Conservation (phyloP, 768 basidiomycete genomes). For the button mushroom (Agaricus bisporus) region DNA sequence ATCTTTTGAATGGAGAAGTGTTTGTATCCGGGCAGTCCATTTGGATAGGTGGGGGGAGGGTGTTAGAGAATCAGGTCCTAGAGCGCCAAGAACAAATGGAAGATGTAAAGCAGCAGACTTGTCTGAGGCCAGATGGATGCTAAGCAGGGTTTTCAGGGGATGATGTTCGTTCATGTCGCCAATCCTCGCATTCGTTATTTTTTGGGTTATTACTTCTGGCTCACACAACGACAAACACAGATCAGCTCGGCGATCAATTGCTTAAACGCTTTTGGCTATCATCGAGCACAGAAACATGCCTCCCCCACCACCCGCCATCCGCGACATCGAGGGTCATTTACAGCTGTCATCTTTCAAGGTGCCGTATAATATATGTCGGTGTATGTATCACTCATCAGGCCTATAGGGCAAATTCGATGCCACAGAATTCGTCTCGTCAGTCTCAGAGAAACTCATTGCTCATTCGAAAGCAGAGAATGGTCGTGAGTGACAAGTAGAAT, state of each 20-base stretch:
- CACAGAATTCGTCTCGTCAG: conserved; percentile 79
- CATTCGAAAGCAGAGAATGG: conserved; percentile 81
- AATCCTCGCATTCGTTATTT: background rate
- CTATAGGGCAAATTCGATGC: conserved; percentile 83
- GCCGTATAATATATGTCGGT: background rate
- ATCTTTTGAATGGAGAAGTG: conserved; percentile 73
- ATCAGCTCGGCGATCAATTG: conserved; percentile 15
- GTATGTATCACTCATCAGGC: background rate
- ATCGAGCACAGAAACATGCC: conserved; percentile 4
- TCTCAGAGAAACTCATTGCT: conserved; percentile 84
- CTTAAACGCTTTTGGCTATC: too few species aligned
- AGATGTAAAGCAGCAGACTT: conserved; percentile 51
- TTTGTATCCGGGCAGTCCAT: conserved; percentile 70
- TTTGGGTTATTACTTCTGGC: background rate
- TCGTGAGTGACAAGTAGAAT: conserved; percentile 37
- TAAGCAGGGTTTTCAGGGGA: conserved; percentile 58
- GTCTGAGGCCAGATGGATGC: conserved; percentile 70
- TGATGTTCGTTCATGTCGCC: conserved; percentile 39
- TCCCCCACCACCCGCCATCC: conserved; percentile 9
- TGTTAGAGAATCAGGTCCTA: conserved; percentile 45
- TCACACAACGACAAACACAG: conserved; percentile 2
- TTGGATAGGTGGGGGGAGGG: conserved; percentile 66
- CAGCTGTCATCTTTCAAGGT: conserved; percentile 54
- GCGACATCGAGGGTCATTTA: conserved; percentile 43
- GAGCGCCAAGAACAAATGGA: conserved; percentile 49